These are phyloP conservation scores for Boletus pseudopeckii DNA, from an alignment of 768 basidiomycete genomes.

Conservation along the genomic window DNA sequence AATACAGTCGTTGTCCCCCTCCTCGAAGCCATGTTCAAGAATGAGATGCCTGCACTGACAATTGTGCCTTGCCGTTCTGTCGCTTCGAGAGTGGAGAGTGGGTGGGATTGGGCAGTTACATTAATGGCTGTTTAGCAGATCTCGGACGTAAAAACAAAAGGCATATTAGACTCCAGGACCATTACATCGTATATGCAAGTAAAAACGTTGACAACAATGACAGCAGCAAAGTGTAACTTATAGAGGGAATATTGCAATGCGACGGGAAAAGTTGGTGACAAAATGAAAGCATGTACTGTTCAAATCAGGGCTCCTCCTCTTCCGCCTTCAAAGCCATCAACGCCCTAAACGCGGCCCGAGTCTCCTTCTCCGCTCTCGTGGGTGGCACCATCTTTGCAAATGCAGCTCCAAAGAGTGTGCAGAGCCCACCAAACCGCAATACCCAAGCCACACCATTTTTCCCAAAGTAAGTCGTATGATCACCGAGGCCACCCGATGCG, in stretches of 20 bases:
- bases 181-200: neutral
- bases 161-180: neutral
- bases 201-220: neutral
- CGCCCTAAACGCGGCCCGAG: slow-evolving; percentile 74
- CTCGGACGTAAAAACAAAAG: neutral
- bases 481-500: slow-evolving; percentile 29
- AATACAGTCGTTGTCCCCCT: slow-evolving; percentile 19
- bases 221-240: neutral
- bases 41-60: slow-evolving; percentile 28
- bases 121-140: slow-evolving; percentile 25
- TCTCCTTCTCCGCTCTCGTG: slow-evolving; percentile 88
- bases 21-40: slow-evolving; percentile 20
- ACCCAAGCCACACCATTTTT: slow-evolving; percentile 95
- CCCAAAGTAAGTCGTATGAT: slow-evolving; percentile 61
- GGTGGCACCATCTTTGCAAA: slow-evolving; percentile 81
- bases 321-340: slow-evolving; percentile 75
- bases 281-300: slow-evolving; percentile 15
- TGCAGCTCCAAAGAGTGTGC: slow-evolving; percentile 74
- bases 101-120: slow-evolving; percentile 30
- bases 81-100: slow-evolving; percentile 17
- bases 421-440: slow-evolving; percentile 85
- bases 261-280: neutral
- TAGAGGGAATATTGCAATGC: slow-evolving; percentile 3
- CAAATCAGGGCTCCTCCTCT: slow-evolving; percentile 42
- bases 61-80: slow-evolving; percentile 21